Conservation (phyloP, 2,329 filamentous ascomycete species). For the Verticillium tricorpus region DNA sequence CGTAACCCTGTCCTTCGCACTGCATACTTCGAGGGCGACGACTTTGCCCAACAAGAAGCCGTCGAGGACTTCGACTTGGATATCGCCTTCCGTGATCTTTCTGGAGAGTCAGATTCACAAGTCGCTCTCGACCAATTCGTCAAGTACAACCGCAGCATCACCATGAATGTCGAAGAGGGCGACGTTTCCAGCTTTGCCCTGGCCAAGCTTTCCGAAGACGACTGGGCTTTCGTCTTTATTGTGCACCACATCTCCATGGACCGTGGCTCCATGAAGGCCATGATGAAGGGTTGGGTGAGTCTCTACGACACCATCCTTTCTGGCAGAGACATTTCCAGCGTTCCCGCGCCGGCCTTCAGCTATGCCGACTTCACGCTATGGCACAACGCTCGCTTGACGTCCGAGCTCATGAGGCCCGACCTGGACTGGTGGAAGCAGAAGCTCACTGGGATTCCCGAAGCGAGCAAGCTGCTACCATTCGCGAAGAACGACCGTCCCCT, state of each 20-base stretch:
- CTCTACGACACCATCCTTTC: constrained; percentile 16
- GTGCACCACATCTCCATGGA: constrained; percentile 20
- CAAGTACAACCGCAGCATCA: constrained; percentile 15
- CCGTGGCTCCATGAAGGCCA: constrained; percentile 14
- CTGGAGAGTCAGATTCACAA: constrained; percentile 8
- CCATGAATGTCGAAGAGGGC: constrained; percentile 18
- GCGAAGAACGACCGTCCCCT: constrained; percentile 15
- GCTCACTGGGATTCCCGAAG: constrained; percentile 13
- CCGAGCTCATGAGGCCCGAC: constrained; percentile 17
- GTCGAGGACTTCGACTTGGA: constrained; percentile 16
- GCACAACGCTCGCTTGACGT: constrained; percentile 19
- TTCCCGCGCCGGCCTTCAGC: constrained; percentile 16
- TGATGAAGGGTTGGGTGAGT: constrained; percentile 18
- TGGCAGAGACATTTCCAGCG: constrained; percentile 14
- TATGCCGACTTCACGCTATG: constrained; percentile 20
- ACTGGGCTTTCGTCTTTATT: constrained; percentile 16
- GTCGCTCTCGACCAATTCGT: constrained; percentile 11
- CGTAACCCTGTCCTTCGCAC: constrained; percentile 17
- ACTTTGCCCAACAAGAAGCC: constrained; percentile 16
- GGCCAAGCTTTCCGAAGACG: constrained; percentile 15
- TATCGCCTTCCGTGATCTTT: constrained; percentile 15
- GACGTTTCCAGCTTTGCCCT: constrained; percentile 15
- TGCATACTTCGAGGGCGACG: constrained; percentile 18
- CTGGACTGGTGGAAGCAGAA: constrained; percentile 18
- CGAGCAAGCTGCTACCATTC: constrained; percentile 18